Conservation (phyloP, 2,329 filamentous ascomycete genomes). For the Tolypocladium tropicale region DNA sequence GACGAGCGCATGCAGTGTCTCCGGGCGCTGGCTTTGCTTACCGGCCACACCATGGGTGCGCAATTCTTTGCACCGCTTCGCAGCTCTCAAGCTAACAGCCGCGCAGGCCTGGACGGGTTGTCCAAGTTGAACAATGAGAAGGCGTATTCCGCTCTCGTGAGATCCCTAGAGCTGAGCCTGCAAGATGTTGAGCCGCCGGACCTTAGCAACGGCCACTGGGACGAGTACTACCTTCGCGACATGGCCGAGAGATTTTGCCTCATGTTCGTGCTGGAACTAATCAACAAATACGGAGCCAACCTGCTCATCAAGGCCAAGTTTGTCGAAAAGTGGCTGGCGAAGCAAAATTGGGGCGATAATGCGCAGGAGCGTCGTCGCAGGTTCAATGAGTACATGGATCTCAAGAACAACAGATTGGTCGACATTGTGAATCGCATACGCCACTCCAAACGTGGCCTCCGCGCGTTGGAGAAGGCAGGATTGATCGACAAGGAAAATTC, state of each 20-base stretch:
- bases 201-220: slow-evolving; percentile 46
- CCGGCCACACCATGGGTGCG: slow-evolving; percentile 27
- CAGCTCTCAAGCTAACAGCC: slow-evolving; percentile 10
- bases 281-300: slow-evolving; percentile 47
- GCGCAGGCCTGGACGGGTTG: slow-evolving; percentile 25
- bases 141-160: slow-evolving; percentile 47
- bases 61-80: not conserved
- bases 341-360: slow-evolving; percentile 56
- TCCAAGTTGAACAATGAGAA: slow-evolving; percentile 37
- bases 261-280: slow-evolving; percentile 45
- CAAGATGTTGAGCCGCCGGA: slow-evolving; percentile 37
- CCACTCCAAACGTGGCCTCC: slow-evolving; percentile 39
- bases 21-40: slow-evolving; percentile 44
- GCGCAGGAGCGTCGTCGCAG: slow-evolving; percentile 41
- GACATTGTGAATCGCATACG: slow-evolving; percentile 41
- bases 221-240: slow-evolving; percentile 53
- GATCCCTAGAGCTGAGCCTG: slow-evolving; percentile 47
- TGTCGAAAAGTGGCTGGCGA: slow-evolving; percentile 63
- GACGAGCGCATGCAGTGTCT: slow-evolving; percentile 47
- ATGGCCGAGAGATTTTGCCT: slow-evolving; percentile 51
- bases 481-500: slow-evolving; percentile 28
- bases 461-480: slow-evolving; percentile 39
- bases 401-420: slow-evolving; percentile 40
- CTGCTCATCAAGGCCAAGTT: slow-evolving; percentile 53
- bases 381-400: slow-evolving; percentile 40